A percentile compares a stretch with the other conserved stretches of the same genome.
Evolutionary conservation across 495 filamentous ascomycete species (phyloP).

Genomic region (Hypoxylon crocopeplum): DNA sequence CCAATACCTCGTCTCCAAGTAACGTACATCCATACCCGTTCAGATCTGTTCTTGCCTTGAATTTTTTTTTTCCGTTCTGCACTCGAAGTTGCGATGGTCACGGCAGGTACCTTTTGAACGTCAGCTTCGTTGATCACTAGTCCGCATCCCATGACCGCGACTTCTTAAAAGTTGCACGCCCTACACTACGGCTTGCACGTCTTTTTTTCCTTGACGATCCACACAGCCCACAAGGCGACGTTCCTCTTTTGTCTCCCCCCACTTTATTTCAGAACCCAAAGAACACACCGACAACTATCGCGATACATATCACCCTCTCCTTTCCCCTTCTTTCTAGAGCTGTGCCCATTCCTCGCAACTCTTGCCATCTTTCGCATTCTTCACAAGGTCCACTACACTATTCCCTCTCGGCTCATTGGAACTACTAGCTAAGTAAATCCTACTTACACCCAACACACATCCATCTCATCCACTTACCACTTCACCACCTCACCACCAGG

Average conservation of each 20-base stretch:
- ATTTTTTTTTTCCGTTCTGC: slow-evolving; percentile 13
- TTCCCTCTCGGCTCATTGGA: slow-evolving; percentile 8
- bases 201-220: slow-evolving; percentile 17
- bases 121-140: slow-evolving; percentile 20
- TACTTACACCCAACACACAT: not conserved
- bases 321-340: slow-evolving; percentile 11
- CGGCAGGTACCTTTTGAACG: not conserved
- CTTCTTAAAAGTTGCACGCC: slow-evolving; percentile 5
- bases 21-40: not conserved
- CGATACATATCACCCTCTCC: slow-evolving; percentile 28
- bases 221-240: slow-evolving; percentile 25
- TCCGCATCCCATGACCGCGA: slow-evolving; percentile 18
- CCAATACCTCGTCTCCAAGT: no score
- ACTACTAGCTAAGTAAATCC: slow-evolving; percentile 7
- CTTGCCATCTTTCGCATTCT: not conserved
- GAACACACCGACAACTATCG: slow-evolving; percentile 39
- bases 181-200: not conserved
- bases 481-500: not conserved
- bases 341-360: slow-evolving; percentile 12
- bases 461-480: slow-evolving; percentile 9
- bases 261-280: slow-evolving; percentile 30
- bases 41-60: not conserved
- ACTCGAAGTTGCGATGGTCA: not conserved
- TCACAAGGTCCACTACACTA: slow-evolving; percentile 10
- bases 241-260: slow-evolving; percentile 30